Base-by-base conservation (phyloP, 768 basidiomycete species). In the Butyriboletus loyo region DNA sequence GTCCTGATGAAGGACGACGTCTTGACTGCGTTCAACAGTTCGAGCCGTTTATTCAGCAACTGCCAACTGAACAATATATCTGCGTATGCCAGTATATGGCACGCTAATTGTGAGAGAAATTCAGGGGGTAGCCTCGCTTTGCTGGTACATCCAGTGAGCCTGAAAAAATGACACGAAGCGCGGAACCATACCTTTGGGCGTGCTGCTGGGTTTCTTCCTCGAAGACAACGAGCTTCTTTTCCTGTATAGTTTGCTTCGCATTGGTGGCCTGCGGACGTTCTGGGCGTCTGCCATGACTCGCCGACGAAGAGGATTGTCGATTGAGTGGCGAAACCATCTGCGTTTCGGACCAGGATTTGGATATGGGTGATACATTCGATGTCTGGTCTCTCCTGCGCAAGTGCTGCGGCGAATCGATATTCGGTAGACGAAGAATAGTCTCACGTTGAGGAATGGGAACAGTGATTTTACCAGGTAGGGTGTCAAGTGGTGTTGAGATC, bases 31-130 rank as follows among this genome's bases (percentile, higher is more conserved):
- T 89, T 89, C 51, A 92, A 69, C 1, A 93, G 75, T 57, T 91
- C 89, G 17, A 85, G 69, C 3, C 91, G 81, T 64, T 90, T 87
- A 36, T 82, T 76, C 58, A 80, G 72, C 47, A 91, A 66, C 55
- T 82, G 72, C 92, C 92, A 94, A 39, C 84, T 72, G 57, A 83
- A 82, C 22, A 94, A 72, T 56, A 87, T 71, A 50, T 93, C 89
- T 7, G 87, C 86, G 63, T 93, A 94, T 1, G 77, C 75, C 38
- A 83, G 69, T 21, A 92, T 74, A 65, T 93, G 89, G 8, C 65
- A 70, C 21, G 74, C 63, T 32, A 77, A 55, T 50, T 77, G 79
- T 19, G 73, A 68, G 21, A 82, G 73, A 22, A 71, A 54, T 21
- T 58, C 66, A 42, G 57, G 50, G 39, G 65, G 46, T 55, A 49